A percentile compares a stretch with the other conserved stretches of the same genome.
phyloP scores from a whole-genome alignment of 2,329 filamentous ascomycete species.

The Escovopsis sp. region DNA sequence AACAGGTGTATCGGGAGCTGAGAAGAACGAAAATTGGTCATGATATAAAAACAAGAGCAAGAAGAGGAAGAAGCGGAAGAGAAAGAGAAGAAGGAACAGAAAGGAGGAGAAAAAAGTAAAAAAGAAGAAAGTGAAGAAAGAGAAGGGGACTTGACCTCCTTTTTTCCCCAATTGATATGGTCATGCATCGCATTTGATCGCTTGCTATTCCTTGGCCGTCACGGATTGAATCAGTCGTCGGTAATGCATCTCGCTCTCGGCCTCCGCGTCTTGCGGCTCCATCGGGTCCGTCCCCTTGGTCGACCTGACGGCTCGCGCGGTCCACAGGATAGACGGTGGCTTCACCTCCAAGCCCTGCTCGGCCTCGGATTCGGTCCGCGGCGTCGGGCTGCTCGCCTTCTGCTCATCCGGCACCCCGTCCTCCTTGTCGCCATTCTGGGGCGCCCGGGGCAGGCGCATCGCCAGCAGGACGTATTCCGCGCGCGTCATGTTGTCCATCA shows the following conservation, averaged over 20 bases:
- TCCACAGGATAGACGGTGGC: conserved; percentile 22
- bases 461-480: conserved; percentile 53
- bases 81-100: no score
- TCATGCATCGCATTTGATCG: no score
- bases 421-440: conserved; percentile 18
- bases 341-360: conserved; percentile 12
- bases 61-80: no score
- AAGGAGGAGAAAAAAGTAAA: no score
- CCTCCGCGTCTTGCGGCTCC: conserved; percentile 20
- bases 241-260: conserved; percentile 21
- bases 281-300: conserved; percentile 6
- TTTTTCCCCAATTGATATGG: no score
- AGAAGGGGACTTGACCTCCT: no score
- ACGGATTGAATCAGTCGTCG: conserved; percentile 23
- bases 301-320: conserved; percentile 8
- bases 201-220: conserved; percentile 18
- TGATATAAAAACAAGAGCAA: no score
- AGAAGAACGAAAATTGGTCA: no score
- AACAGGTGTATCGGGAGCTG: no score
- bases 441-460: conserved; percentile 44
- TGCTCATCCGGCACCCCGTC: conserved; percentile 14
- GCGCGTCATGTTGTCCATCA: conserved; percentile 55
- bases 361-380: conserved; percentile 15
- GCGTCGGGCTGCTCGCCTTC: conserved; percentile 16
- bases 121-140: no score